These are phyloP conservation scores for Aotearoamyces nothofagi DNA, from an alignment of 2,329 filamentous ascomycete species.

Conservation along the genomic window DNA sequence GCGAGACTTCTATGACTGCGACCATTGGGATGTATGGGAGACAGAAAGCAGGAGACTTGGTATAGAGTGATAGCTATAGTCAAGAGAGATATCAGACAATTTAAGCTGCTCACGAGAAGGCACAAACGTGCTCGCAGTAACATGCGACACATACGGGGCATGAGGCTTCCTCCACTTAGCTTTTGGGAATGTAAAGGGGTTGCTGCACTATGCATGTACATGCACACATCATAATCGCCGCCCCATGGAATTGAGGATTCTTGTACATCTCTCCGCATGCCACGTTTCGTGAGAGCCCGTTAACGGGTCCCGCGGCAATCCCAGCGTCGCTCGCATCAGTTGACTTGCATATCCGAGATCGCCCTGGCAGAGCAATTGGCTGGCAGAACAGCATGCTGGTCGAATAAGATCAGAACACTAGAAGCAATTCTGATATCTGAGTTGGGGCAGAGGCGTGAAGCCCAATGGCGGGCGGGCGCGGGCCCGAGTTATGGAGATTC, in stretches of 20 bases:
- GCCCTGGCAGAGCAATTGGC: constrained; percentile 3
- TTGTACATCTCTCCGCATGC: constrained; percentile 10
- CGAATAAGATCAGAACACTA: too few relatives aligned
- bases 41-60: too few relatives aligned
- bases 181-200: constrained; percentile 3
- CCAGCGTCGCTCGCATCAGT: too few relatives aligned
- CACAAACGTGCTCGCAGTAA: not conserved
- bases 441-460: too few relatives aligned
- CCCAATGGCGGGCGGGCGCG: too few relatives aligned
- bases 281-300: constrained; percentile 8
- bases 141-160: not conserved
- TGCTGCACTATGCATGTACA: constrained; percentile 7
- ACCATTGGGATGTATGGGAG: constrained; percentile 10
- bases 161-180: not conserved
- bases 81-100: not conserved
- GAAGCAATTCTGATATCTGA: too few relatives aligned
- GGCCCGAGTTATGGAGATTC: too few relatives aligned
- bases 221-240: too few relatives aligned
- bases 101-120: not conserved
- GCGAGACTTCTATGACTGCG: constrained; percentile 49
- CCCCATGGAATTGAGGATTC: not conserved
- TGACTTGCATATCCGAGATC: too few relatives aligned
- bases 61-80: too few relatives aligned
- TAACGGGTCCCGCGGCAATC: too few relatives aligned
- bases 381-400: too few relatives aligned